These are phyloP conservation scores for Vanderwaltozyma polyspora DNA, from an alignment of 805 yeast species.

Conservation along the genomic window DNA sequence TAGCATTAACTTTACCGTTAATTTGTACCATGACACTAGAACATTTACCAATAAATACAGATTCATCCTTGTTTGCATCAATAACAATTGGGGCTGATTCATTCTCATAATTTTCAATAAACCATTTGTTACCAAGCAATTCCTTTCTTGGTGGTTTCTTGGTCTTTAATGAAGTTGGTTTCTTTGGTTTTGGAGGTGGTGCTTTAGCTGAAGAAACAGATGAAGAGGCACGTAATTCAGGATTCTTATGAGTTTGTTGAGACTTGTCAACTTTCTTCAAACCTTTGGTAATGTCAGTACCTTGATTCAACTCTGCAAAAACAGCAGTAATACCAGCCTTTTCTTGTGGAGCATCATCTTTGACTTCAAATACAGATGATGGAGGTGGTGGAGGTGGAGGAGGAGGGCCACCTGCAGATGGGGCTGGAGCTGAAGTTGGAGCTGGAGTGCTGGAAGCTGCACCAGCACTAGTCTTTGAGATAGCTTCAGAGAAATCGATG, in stretches of 20 bases:
- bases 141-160: slow-evolving; percentile 55
- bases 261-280: slow-evolving; percentile 87
- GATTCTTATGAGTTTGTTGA: slow-evolving; percentile 90
- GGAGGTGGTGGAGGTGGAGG: slow-evolving; percentile 95
- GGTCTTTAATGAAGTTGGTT: slow-evolving; percentile 51
- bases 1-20: slow-evolving; percentile 85
- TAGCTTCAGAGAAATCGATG: slow-evolving; percentile 32
- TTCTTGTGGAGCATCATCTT: slow-evolving; percentile 17
- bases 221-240: slow-evolving; percentile 55
- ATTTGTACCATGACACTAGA: slow-evolving; percentile 61
- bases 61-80: slow-evolving; percentile 77
- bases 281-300: slow-evolving; percentile 72
- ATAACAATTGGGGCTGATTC: slow-evolving; percentile 45
- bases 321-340: slow-evolving; percentile 69
- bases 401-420: slow-evolving; percentile 44
- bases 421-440: slow-evolving; percentile 26
- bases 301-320: slow-evolving; percentile 81
- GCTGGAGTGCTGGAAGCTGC: slow-evolving; percentile 9
- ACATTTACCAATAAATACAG: slow-evolving; percentile 82
- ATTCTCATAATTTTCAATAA: slow-evolving; percentile 65
- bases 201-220: slow-evolving; percentile 35
- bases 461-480: slow-evolving; percentile 24
- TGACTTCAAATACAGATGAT: slow-evolving; percentile 47
- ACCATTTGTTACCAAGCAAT: slow-evolving; percentile 80
- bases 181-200: slow-evolving; percentile 72